Percentiles rank a stretch among this genome's conserved stretches.
Conservation (phyloP, 192 early-diverging fungal genomes). For the Coemansia sp. region DNA sequence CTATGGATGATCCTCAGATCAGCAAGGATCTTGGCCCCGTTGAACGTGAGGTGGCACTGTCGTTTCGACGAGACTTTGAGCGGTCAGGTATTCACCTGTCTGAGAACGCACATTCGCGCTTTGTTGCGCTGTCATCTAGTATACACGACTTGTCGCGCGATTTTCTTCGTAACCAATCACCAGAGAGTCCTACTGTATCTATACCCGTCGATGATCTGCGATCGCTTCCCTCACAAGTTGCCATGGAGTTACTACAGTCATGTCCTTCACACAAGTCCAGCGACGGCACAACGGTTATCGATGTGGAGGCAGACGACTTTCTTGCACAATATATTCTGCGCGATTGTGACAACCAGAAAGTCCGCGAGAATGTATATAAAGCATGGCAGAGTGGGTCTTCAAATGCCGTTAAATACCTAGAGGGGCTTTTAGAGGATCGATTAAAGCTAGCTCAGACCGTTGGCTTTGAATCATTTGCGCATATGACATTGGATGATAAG, state of each 20-base stretch:
- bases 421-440: constrained; percentile 71
- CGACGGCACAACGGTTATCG: constrained; percentile 33
- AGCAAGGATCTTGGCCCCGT: constrained; percentile 59
- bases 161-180: constrained; percentile 58
- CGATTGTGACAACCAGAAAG: constrained; percentile 59
- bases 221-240: constrained; percentile 58
- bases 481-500: constrained; percentile 85
- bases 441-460: constrained; percentile 72
- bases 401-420: constrained; percentile 66
- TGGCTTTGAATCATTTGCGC: constrained; percentile 78
- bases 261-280: constrained; percentile 17
- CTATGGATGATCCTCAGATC: constrained; percentile 61
- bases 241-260: constrained; percentile 53
- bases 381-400: constrained; percentile 70
- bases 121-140: constrained; percentile 80
- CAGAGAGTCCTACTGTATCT: constrained; percentile 5
- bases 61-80: constrained; percentile 91
- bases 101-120: constrained; percentile 60
- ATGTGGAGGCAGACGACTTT: constrained; percentile 33
- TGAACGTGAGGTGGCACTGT: constrained; percentile 73
- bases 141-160: constrained; percentile 75
- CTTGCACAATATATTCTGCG: constrained; percentile 44
- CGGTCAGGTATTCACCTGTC: constrained; percentile 91
- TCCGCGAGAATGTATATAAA: constrained; percentile 71
- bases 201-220: constrained; percentile 57